These are phyloP conservation scores for Euphorbia peplus DNA, from an alignment of 345 rosid genomes.

Conservation along the genomic window DNA sequence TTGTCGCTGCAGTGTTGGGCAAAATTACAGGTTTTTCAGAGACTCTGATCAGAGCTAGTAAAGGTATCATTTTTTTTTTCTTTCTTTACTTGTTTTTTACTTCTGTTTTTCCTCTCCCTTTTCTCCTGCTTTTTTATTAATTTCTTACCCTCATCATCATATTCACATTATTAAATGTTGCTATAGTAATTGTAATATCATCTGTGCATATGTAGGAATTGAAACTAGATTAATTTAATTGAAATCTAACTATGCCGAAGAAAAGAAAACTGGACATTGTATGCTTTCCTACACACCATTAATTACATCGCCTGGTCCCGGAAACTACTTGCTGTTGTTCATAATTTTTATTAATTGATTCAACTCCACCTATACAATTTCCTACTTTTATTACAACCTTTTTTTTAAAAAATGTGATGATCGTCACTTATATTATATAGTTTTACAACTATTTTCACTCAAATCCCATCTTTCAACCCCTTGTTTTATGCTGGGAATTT, in stretches of 20 bases:
- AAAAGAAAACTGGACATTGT: background rate
- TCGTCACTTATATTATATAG: background rate
- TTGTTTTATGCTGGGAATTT: too few relatives aligned
- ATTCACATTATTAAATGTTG: background rate
- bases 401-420: background rate
- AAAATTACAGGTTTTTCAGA: constrained; percentile 41
- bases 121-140: background rate
- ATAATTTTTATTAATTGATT: background rate
- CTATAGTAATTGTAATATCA: too few relatives aligned
- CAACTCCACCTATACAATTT: background rate
- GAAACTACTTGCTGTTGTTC: background rate
- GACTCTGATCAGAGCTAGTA: constrained; percentile 30
- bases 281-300: background rate
- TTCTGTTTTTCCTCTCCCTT: background rate
- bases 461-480: background rate
- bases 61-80: constrained; percentile 22
- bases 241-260: background rate
- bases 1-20: constrained; percentile 44
- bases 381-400: background rate
- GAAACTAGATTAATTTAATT: background rate
- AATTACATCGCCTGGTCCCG: background rate
- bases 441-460: background rate
- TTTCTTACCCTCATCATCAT: background rate
- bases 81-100: background rate
- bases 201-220: too few relatives aligned